Conservation (phyloP, 2,329 filamentous ascomycete species). For the Stemphylium beticola region DNA sequence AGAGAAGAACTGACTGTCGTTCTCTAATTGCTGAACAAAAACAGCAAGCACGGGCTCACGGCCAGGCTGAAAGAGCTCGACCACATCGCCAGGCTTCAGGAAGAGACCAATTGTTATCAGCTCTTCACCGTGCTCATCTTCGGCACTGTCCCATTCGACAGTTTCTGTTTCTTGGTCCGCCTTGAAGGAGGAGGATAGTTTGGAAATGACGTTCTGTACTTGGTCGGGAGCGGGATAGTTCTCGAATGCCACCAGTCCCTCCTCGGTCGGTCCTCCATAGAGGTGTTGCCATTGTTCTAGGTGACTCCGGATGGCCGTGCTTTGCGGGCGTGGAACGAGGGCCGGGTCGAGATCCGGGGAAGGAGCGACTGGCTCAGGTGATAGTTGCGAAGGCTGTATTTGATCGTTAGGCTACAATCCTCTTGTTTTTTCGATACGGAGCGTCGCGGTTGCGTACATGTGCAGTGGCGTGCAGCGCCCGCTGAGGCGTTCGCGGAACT, state of each 20-base stretch:
- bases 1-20: constrained; percentile 56
- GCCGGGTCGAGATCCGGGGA: constrained; percentile 18
- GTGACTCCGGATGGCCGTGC: constrained; percentile 35
- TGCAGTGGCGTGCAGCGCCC: constrained; percentile 31
- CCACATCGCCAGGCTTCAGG: constrained; percentile 56
- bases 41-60: constrained; percentile 56
- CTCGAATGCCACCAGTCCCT: constrained; percentile 38
- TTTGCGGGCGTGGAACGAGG: constrained; percentile 18
- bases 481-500: constrained; percentile 15
- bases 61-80: constrained; percentile 50
- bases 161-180: constrained; percentile 30
- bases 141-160: constrained; percentile 25
- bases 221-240: constrained; percentile 35
- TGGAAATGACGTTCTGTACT: constrained; percentile 34
- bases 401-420: constrained; percentile 14
- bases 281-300: constrained; percentile 53
- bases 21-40: constrained; percentile 53
- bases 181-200: constrained; percentile 27
- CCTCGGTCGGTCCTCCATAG: constrained; percentile 43
- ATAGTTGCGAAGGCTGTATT: constrained; percentile 22
- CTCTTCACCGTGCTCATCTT: constrained; percentile 37
- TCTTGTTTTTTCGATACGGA: not conserved
- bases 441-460: constrained; percentile 19
- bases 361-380: constrained; percentile 6
- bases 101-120: constrained; percentile 46